A percentile compares a stretch with the other conserved stretches of the same genome.
phyloP scores from a whole-genome alignment of 768 basidiomycete species.

The Amanita fuliginea region DNA sequence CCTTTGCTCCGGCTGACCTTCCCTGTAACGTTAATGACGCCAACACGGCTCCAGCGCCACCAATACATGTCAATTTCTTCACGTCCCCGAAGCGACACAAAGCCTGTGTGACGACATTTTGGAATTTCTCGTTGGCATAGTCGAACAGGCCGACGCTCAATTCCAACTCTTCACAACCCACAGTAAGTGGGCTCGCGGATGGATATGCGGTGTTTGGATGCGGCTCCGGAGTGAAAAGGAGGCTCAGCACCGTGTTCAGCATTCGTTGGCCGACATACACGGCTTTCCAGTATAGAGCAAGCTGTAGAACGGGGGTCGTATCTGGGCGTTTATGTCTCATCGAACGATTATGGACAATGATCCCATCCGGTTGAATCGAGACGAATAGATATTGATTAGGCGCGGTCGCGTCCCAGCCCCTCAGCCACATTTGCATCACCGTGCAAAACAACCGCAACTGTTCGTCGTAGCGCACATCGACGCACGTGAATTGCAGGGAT shows the following conservation, averaged over 20 bases:
- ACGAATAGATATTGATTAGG: neutral
- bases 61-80: slow-evolving; percentile 1
- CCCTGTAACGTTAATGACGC: neutral
- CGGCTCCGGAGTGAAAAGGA: neutral
- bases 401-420: neutral
- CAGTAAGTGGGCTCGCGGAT: neutral
- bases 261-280: neutral
- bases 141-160: slow-evolving; percentile 1
- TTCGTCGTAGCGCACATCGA: neutral
- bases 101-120: neutral
- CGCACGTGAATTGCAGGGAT: neutral
- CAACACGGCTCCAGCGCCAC: neutral
- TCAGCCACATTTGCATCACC: neutral
- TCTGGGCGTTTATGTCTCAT: neutral
- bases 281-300: neutral
- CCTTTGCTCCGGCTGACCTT: neutral
- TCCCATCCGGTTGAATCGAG: neutral
- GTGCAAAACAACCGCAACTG: neutral
- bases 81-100: neutral
- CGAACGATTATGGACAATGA: slow-evolving; percentile 1
- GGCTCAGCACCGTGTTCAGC: neutral
- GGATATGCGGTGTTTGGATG: neutral
- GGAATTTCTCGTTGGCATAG: neutral
- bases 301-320: neutral
- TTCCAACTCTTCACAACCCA: neutral